Evolutionary conservation across 106 monocot species (phyloP).

Genomic region (Apostasia ramifera): DNA sequence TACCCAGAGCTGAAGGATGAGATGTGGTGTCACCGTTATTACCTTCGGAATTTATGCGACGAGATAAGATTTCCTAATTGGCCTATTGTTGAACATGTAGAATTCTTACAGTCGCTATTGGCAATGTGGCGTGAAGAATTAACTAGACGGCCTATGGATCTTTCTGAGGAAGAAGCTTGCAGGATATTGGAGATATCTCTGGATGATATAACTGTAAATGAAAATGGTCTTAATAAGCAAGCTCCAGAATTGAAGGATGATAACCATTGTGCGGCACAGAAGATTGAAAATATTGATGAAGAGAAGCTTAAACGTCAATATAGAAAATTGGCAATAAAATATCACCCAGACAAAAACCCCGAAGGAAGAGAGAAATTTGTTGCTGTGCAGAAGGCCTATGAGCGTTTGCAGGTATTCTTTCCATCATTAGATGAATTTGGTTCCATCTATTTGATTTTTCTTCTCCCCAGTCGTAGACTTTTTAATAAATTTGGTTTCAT

Average conservation of each 20-base stretch:
- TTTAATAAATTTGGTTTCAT: too few species aligned
- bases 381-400: slow-evolving; percentile 98
- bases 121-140: slow-evolving; percentile 99
- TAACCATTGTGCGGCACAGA: slow-evolving; percentile 21
- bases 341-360: slow-evolving; percentile 99
- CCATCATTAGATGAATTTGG: background rate
- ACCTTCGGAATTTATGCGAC: slow-evolving; percentile 93
- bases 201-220: slow-evolving; percentile 64
- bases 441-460: too few species aligned
- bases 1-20: slow-evolving; percentile 97
- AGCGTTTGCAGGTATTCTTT: slow-evolving; percentile 79
- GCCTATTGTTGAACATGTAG: slow-evolving; percentile 99
- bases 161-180: slow-evolving; percentile 97
- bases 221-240: slow-evolving; percentile 22
- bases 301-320: slow-evolving; percentile 99
- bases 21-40: slow-evolving; percentile 99
- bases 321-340: slow-evolving; percentile 85
- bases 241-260: slow-evolving; percentile 19
- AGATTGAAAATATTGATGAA: slow-evolving; percentile 75
- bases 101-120: slow-evolving; percentile 90
- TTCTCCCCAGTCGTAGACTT: too few species aligned
- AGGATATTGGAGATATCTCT: slow-evolving; percentile 84
- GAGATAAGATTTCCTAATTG: slow-evolving; percentile 96
- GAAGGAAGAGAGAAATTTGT: slow-evolving; percentile 99
- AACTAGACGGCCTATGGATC: slow-evolving; percentile 89